These are phyloP conservation scores for Opeltia flavorubescens DNA, from an alignment of 495 filamentous ascomycete genomes.

Conservation along the genomic window DNA sequence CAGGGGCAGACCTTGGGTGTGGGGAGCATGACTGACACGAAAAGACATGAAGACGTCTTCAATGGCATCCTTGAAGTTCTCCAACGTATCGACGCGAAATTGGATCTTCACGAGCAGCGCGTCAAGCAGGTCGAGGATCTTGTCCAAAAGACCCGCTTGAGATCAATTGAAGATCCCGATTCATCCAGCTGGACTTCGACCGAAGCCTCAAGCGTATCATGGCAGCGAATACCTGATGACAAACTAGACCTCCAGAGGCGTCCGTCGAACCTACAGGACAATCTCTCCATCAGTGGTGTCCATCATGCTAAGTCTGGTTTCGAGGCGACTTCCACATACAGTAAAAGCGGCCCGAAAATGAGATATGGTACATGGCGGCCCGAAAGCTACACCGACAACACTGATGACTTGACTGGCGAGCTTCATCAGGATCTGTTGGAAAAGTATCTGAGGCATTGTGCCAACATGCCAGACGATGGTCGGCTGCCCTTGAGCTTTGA, in stretches of 20 bases:
- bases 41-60: conserved; percentile 1
- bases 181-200: not conserved
- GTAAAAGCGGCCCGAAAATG: conserved; percentile 3
- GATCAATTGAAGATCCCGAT: not conserved
- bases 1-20: too few relatives aligned
- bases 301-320: not conserved
- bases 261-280: not conserved
- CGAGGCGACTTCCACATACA: not conserved
- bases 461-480: conserved; percentile 14
- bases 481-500: conserved; percentile 3
- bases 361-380: conserved; percentile 10
- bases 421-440: conserved; percentile 2
- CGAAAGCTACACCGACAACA: conserved; percentile 6
- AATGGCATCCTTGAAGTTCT: conserved; percentile 10
- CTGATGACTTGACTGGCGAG: conserved; percentile 7
- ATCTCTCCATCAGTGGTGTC: not conserved
- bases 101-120: conserved; percentile 11
- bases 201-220: not conserved
- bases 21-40: not conserved
- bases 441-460: conserved; percentile 10
- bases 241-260: not conserved
- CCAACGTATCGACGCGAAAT: conserved; percentile 11
- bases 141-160: not conserved
- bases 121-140: conserved; percentile 8
- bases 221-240: not conserved